Evolutionary conservation across 2,329 filamentous ascomycete species (phyloP).

Genomic region (Pseudodiploospora longispora): DNA sequence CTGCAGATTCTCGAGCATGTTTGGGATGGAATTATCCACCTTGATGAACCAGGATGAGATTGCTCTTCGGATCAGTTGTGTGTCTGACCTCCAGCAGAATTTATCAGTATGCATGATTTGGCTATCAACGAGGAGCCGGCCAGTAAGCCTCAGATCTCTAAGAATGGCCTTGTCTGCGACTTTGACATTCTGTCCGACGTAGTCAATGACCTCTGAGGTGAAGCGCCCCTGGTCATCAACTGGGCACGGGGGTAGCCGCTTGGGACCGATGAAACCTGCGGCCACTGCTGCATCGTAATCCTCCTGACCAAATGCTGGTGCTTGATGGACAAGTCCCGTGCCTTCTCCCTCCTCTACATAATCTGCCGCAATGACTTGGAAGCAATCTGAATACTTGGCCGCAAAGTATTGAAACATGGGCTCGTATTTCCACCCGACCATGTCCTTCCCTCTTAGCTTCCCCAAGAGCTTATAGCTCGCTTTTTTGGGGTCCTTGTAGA

Average conservation of each 20-base stretch:
- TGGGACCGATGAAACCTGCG: conserved; percentile 55
- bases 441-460: conserved; percentile 58
- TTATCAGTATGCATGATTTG: conserved; percentile 16
- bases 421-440: conserved; percentile 65
- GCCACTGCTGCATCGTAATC: conserved; percentile 63
- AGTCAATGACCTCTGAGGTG: conserved; percentile 17
- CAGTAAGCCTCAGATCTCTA: conserved; percentile 15
- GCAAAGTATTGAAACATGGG: conserved; percentile 67
- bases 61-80: conserved; percentile 18
- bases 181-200: conserved; percentile 18
- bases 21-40: conserved; percentile 13
- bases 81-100: conserved; percentile 20
- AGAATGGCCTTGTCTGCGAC: conserved; percentile 18
- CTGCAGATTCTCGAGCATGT: conserved; percentile 17
- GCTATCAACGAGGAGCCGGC: conserved; percentile 15
- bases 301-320: conserved; percentile 69
- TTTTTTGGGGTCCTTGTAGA: conserved; percentile 72
- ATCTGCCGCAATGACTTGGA: conserved; percentile 57
- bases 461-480: conserved; percentile 64
- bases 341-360: conserved; percentile 68
- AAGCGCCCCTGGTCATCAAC: conserved; percentile 46
- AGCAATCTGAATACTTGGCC: conserved; percentile 61
- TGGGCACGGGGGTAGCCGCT: conserved; percentile 59
- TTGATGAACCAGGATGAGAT: conserved; percentile 22
- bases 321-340: conserved; percentile 67